Conservation (phyloP, 306 rosid species). For the Glycyrrhiza uralensis region DNA sequence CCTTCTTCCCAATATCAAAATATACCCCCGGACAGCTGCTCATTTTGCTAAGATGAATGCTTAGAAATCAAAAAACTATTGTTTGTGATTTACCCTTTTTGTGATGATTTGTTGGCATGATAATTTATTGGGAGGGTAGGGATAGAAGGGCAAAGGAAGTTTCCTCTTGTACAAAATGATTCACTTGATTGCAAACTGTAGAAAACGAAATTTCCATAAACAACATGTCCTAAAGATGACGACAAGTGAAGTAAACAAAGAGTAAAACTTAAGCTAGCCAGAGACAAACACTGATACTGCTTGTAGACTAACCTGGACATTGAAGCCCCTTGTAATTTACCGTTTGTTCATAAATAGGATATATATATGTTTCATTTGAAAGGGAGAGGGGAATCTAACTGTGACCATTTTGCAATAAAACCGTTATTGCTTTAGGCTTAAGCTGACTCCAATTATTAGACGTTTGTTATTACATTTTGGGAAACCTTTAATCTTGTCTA, state of each 20-base stretch:
- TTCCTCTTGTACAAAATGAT: slow-evolving; percentile 45
- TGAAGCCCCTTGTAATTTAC: background rate
- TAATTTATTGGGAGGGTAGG: slow-evolving; percentile 36
- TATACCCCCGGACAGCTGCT: slow-evolving; percentile 45
- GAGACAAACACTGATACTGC: background rate
- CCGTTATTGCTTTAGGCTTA: slow-evolving; percentile 28
- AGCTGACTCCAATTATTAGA: slow-evolving; percentile 9
- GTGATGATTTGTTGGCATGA: slow-evolving; percentile 36
- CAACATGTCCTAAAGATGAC: slow-evolving; percentile 5
- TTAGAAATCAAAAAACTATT: slow-evolving; percentile 24
- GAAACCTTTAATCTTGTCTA: background rate
- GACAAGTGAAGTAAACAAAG: slow-evolving; percentile 12
- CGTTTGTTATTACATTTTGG: slow-evolving; percentile 7
- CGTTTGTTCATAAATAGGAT: background rate
- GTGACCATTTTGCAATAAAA: background rate
- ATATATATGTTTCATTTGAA: background rate
- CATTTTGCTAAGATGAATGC: slow-evolving; percentile 32
- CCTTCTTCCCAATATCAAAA: slow-evolving; percentile 59
- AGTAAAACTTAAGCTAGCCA: slow-evolving; percentile 26
- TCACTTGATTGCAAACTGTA: slow-evolving; percentile 5
- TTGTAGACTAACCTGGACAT: background rate
- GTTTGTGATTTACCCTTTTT: slow-evolving; percentile 18
- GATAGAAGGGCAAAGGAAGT: slow-evolving; percentile 45
- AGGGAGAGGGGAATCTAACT: background rate
- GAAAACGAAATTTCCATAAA: slow-evolving; percentile 49